These are phyloP conservation scores for Colletotrichum sp. DNA, from an alignment of 2,329 filamentous ascomycete genomes.

Conservation along the genomic window DNA sequence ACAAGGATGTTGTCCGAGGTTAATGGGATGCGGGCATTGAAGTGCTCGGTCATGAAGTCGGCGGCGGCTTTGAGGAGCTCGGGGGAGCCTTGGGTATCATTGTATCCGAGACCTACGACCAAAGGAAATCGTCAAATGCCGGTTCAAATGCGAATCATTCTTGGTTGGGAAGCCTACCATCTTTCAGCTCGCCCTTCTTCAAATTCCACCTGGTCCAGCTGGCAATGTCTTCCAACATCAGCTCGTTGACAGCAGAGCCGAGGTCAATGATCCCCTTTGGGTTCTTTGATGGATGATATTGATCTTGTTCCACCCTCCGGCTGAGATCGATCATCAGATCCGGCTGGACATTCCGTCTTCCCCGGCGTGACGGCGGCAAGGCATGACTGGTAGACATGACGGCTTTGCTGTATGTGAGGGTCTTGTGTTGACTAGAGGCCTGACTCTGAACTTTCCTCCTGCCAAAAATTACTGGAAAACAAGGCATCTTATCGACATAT, in stretches of 20 bases:
- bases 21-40: neutral
- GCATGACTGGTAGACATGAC: neutral
- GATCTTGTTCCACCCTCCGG: neutral
- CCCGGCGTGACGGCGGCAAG: neutral
- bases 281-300: neutral
- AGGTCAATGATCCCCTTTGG: conserved; percentile 7
- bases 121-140: neutral
- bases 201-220: neutral
- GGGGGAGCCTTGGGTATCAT: neutral
- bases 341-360: neutral
- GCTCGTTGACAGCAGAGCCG: neutral
- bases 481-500: neutral
- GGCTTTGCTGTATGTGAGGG: neutral
- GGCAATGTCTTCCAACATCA: conserved; percentile 4
- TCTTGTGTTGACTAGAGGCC: neutral
- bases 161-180: neutral
- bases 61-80: neutral
- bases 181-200: neutral
- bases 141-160: neutral
- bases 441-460: neutral
- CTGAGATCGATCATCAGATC: neutral
- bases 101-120: neutral
- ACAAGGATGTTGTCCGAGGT: neutral
- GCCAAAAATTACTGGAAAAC: neutral
- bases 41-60: conserved; percentile 5